Conservation (phyloP, 305 asterid genomes). For the Fraxinus greggii region DNA sequence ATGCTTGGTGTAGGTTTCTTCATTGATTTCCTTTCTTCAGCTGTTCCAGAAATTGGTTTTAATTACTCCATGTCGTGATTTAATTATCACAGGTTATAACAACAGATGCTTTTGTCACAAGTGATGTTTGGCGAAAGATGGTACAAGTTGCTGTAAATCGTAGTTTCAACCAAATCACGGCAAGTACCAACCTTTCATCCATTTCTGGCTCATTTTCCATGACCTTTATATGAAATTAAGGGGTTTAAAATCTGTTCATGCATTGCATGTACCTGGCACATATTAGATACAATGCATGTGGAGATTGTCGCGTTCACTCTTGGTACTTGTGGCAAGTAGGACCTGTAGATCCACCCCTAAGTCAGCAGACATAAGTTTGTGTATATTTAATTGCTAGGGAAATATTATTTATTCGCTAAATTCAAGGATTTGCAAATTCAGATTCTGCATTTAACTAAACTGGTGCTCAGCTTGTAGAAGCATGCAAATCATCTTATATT, state of each 20-base stretch:
- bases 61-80: conserved; percentile 22
- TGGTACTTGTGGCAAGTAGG: neutral
- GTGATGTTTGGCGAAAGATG: conserved; percentile 94
- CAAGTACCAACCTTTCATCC: conserved; percentile 36
- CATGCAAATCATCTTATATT: neutral
- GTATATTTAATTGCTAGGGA: neutral
- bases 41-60: conserved; percentile 12
- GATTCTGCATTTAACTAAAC: neutral
- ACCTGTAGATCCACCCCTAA: neutral
- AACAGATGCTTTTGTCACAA: conserved; percentile 75
- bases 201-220: conserved; percentile 1
- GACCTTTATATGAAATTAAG: neutral
- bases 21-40: neutral
- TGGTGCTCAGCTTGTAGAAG: neutral
- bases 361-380: neutral
- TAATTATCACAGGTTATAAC: conserved; percentile 67
- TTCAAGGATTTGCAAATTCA: neutral
- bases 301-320: neutral
- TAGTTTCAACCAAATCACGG: conserved; percentile 96
- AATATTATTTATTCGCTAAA: neutral
- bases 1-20: conserved; percentile 82
- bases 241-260: neutral
- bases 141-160: conserved; percentile 81
- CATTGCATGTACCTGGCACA: conserved; percentile 11
- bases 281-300: neutral